Evolutionary conservation across 345 rosid species (phyloP).

Genomic region (Eucalyptus guilfoylei): DNA sequence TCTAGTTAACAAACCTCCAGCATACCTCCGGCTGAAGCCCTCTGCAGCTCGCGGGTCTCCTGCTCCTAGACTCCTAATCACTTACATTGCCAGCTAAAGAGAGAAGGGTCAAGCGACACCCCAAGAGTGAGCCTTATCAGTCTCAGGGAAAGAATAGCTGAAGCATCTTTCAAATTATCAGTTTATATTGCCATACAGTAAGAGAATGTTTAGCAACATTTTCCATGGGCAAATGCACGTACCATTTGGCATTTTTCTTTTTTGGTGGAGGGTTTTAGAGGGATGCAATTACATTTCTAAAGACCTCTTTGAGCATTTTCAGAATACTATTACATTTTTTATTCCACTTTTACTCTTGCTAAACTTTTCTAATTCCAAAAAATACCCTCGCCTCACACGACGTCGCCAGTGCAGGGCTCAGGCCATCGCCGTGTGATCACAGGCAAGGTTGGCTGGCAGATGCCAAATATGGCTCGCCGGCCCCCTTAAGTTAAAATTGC

Average conservation of each 20-base stretch:
- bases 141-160: not conserved
- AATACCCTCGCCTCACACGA: not conserved
- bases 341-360: not conserved
- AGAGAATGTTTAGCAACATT: not conserved
- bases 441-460: not conserved
- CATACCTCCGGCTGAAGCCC: not conserved
- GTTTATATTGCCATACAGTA: not conserved
- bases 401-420: not conserved
- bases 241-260: not conserved
- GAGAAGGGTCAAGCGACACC: not conserved
- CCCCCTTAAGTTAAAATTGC: not conserved
- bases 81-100: not conserved
- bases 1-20: not conserved
- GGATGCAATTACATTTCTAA: not conserved
- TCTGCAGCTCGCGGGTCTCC: not conserved
- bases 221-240: not conserved
- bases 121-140: not conserved
- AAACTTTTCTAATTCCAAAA: too few relatives aligned
- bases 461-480: not conserved
- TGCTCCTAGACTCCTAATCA: not conserved
- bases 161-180: not conserved
- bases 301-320: not conserved
- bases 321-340: not conserved
- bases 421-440: too few relatives aligned
- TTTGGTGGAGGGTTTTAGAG: not conserved